Conservation (phyloP, 108 stramenopile species). For the Pelagomonas calceolata region DNA sequence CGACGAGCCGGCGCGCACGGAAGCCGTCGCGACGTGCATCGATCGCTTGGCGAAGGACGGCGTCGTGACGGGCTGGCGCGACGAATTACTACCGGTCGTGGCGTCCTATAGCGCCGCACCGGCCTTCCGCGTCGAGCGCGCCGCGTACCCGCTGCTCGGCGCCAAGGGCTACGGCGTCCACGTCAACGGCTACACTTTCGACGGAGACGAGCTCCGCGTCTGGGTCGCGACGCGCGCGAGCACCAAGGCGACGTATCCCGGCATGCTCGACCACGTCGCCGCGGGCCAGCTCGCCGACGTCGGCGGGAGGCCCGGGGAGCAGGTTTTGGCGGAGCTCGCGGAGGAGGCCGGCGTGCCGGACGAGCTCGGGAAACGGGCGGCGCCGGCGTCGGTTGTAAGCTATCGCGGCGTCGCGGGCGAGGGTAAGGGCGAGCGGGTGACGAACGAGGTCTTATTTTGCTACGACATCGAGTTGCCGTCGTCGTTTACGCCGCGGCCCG, state of each 20-base stretch:
- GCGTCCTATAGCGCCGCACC: background rate
- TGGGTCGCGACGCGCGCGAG: conserved; percentile 72
- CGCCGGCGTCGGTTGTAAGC: conserved; percentile 56
- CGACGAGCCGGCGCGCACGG: background rate
- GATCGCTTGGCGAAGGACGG: background rate
- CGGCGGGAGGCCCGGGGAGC: conserved; percentile 68
- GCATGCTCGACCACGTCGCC: conserved; percentile 77
- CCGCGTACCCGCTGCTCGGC: conserved; percentile 59
- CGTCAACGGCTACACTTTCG: conserved; percentile 46
- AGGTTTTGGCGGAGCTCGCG: conserved; percentile 71
- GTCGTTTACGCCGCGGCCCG: conserved; percentile 53
- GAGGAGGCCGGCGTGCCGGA: conserved; percentile 74
- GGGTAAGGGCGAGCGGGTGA: conserved; percentile 27
- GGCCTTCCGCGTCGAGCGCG: conserved; percentile 61
- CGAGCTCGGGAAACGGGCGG: conserved; percentile 36
- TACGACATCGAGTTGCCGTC: conserved; percentile 65
- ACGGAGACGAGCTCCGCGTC: conserved; percentile 27
- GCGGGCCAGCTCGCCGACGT: conserved; percentile 70
- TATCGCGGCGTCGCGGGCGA: conserved; percentile 44
- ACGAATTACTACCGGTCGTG: conserved; percentile 3
- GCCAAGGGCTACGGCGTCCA: conserved; percentile 59
- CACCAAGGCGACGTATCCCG: conserved; percentile 66
- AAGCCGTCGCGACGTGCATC: background rate
- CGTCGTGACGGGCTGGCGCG: conserved; percentile 10
- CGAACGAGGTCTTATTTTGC: conserved; percentile 58